phyloP scores from a whole-genome alignment of 2,329 filamentous ascomycete species.

The Piedraia hortae region DNA sequence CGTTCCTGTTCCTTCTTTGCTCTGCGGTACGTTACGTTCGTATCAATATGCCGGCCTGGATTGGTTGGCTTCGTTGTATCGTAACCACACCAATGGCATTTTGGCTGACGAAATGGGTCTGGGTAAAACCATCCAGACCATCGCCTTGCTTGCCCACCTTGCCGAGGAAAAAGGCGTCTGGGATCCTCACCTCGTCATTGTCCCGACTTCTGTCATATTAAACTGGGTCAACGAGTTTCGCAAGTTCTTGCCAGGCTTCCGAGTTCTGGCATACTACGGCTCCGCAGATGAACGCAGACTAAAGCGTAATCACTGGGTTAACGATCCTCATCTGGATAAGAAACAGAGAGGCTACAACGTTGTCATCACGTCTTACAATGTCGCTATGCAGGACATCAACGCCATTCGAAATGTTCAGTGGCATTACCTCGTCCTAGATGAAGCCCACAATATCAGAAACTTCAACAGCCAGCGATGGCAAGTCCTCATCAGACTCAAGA shows the following conservation, averaged over 20 bases:
- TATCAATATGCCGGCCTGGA: conserved; percentile 95
- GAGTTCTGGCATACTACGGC: conserved; percentile 91
- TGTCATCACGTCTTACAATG: conserved; percentile 89
- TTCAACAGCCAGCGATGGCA: conserved; percentile 97
- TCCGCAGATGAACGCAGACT: conserved; percentile 72
- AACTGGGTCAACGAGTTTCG: conserved; percentile 99
- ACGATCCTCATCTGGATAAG: conserved; percentile 37
- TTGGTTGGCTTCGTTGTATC: conserved; percentile 83
- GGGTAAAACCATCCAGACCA: conserved; percentile 95
- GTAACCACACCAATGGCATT: conserved; percentile 82
- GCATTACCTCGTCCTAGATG: conserved; percentile 96
- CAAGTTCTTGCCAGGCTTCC: conserved; percentile 94
- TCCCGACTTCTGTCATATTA: conserved; percentile 92
- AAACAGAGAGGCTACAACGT: conserved; percentile 98
- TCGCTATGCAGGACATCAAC: conserved; percentile 78
- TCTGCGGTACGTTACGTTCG: conserved; percentile 71
- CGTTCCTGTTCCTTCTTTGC: conserved; percentile 32
- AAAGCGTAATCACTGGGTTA: conserved; percentile 81
- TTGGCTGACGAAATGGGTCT: conserved; percentile 95
- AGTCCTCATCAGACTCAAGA: conserved; percentile 78
- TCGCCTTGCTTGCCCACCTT: conserved; percentile 72
- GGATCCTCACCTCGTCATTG: conserved; percentile 87
- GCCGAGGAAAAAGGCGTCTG: conserved; percentile 75
- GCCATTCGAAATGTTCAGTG: conserved; percentile 78
- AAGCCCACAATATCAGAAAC: conserved; percentile 99